Evolutionary conservation across 768 basidiomycete species (phyloP).

Genomic region (Agrocybe pediades): DNA sequence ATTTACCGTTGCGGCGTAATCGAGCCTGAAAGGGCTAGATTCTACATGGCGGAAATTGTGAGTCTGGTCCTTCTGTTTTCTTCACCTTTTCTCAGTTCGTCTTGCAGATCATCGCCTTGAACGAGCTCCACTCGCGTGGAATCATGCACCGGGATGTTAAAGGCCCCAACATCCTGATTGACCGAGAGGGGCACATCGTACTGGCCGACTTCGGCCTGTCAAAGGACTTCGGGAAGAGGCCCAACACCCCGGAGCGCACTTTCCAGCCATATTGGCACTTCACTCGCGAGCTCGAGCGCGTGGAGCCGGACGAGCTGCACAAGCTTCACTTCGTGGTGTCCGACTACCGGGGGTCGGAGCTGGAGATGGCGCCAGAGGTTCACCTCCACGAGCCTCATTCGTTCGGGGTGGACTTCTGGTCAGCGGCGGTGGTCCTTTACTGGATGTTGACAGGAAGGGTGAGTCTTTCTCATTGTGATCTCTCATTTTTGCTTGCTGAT

Average conservation of each 20-base stretch:
- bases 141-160: slow-evolving; percentile 37
- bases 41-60: slow-evolving; percentile 28
- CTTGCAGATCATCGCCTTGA: slow-evolving; percentile 33
- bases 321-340: slow-evolving; percentile 24
- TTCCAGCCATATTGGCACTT: slow-evolving; percentile 36
- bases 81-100: slow-evolving; percentile 5
- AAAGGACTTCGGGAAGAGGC: slow-evolving; percentile 24
- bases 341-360: slow-evolving; percentile 28
- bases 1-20: slow-evolving; percentile 26
- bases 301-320: slow-evolving; percentile 25
- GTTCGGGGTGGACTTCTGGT: slow-evolving; percentile 69
- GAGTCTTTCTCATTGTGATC: slow-evolving; percentile 1
- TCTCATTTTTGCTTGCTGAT: not conserved
- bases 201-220: slow-evolving; percentile 34
- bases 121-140: slow-evolving; percentile 30
- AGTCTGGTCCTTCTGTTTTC: slow-evolving; percentile 5
- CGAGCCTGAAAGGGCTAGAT: slow-evolving; percentile 23
- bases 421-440: slow-evolving; percentile 73
- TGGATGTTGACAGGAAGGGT: slow-evolving; percentile 65
- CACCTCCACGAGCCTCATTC: slow-evolving; percentile 24
- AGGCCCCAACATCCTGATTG: slow-evolving; percentile 32
- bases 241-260: slow-evolving; percentile 26
- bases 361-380: slow-evolving; percentile 35
- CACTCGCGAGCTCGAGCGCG: slow-evolving; percentile 15
- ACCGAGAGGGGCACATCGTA: slow-evolving; percentile 29